phyloP scores from a whole-genome alignment of 1,284 basidiomycete genomes.

The Rhodotorula mucilaginosa region DNA sequence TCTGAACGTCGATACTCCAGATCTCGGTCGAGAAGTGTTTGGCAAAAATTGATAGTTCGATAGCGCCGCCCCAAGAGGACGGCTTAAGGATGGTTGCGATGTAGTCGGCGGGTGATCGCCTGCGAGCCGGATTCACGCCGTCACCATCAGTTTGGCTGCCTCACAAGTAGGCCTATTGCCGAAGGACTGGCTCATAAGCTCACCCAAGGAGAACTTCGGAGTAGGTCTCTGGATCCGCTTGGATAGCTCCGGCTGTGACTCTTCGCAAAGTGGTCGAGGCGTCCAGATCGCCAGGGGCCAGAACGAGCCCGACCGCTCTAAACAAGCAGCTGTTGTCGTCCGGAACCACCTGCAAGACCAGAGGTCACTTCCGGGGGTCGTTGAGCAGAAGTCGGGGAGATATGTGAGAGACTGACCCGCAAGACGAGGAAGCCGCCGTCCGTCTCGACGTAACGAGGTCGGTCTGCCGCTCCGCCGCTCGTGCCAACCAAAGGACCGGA shows the following conservation, averaged over 20 bases:
- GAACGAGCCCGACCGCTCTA: constrained; percentile 75
- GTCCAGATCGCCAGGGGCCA: constrained; percentile 72
- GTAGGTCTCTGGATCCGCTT: constrained; percentile 66
- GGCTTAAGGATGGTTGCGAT: constrained; percentile 74
- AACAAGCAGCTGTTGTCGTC: constrained; percentile 71
- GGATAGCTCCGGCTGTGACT: constrained; percentile 81
- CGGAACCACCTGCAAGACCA: constrained; percentile 24
- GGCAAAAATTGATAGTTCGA: constrained; percentile 67
- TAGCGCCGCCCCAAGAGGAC: constrained; percentile 87
- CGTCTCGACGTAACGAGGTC: constrained; percentile 7
- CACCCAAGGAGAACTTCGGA: constrained; percentile 81
- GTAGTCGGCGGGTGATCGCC: constrained; percentile 63
- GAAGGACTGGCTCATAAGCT: constrained; percentile 34
- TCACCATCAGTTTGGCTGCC: not conserved
- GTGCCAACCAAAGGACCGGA: no score
- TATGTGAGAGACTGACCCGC: constrained; percentile 7
- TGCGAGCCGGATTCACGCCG: not conserved
- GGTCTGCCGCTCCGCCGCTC: not conserved
- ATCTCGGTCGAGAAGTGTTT: constrained; percentile 79
- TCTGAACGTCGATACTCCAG: constrained; percentile 83
- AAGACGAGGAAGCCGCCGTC: constrained; percentile 34
- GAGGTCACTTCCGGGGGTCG: not conserved
- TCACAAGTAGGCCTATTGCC: not conserved
- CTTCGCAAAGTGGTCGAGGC: constrained; percentile 50
- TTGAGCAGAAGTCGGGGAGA: not conserved